phyloP scores from a whole-genome alignment of 169 alveolate genomes.

The Eimeria maxima region DNA sequence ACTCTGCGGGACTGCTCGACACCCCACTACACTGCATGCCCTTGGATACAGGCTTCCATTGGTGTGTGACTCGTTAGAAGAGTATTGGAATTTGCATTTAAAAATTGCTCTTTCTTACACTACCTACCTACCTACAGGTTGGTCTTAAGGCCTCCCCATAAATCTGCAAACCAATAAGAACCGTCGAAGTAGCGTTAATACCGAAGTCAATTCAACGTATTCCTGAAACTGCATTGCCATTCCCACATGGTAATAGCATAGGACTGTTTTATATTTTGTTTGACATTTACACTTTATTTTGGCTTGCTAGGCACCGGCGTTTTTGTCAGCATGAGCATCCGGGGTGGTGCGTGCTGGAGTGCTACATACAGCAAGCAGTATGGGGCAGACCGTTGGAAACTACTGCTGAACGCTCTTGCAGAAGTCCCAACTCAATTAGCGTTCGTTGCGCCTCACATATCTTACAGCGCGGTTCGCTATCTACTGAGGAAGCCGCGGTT shows the following conservation, averaged over 20 bases:
- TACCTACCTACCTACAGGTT: neutral
- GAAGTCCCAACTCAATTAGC: slow-evolving; percentile 44
- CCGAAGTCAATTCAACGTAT: neutral
- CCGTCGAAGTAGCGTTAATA: neutral
- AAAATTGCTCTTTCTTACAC: neutral
- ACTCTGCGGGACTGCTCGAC: neutral
- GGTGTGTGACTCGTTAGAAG: neutral
- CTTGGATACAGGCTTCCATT: neutral
- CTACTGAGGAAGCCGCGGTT: slow-evolving; percentile 51
- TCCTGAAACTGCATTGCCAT: neutral
- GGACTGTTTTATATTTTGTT: neutral
- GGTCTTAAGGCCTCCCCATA: neutral
- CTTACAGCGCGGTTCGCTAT: slow-evolving; percentile 67
- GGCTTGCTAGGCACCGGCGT: neutral
- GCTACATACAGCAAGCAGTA: slow-evolving; percentile 70
- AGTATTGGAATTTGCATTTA: neutral
- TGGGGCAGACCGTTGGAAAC: slow-evolving; percentile 44
- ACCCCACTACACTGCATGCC: neutral
- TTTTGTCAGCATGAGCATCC: slow-evolving; percentile 53
- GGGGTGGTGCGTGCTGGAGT: slow-evolving; percentile 71
- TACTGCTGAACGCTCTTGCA: slow-evolving; percentile 32
- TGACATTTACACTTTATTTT: neutral
- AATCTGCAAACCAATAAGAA: neutral
- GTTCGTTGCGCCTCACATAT: slow-evolving; percentile 34
- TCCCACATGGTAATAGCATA: neutral